Conservation (phyloP, 2,329 filamentous ascomycete species). For the Pyricularia sp. region DNA sequence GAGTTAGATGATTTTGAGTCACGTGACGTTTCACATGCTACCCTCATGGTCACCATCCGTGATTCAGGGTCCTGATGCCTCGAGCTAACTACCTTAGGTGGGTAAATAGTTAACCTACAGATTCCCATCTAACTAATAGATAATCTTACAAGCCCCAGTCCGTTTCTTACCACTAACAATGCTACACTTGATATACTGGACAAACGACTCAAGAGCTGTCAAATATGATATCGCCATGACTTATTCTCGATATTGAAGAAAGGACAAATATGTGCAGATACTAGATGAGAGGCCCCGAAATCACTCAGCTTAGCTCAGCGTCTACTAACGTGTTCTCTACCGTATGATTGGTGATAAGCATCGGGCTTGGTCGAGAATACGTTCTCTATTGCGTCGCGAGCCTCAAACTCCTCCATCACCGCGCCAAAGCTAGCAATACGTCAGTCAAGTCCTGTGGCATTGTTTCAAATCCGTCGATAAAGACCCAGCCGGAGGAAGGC, state of each 20-base stretch:
- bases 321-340: neutral
- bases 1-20: neutral
- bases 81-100: neutral
- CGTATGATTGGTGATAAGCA: neutral
- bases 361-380: slow-evolving; percentile 49
- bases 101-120: neutral
- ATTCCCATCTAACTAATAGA: neutral
- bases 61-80: neutral
- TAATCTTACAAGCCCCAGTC: too few species aligned
- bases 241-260: neutral
- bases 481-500: neutral
- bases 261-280: neutral
- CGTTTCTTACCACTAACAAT: too few species aligned
- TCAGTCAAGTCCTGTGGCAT: slow-evolving; percentile 2
- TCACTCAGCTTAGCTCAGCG: neutral
- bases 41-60: neutral
- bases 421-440: slow-evolving; percentile 40
- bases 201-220: too few species aligned
- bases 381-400: slow-evolving; percentile 63
- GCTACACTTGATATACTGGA: too few species aligned
- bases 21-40: neutral
- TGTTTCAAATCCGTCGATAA: neutral
- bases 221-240: too few species aligned
- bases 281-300: neutral
- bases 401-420: slow-evolving; percentile 55